These are phyloP conservation scores for Neurospora pannonica DNA, from an alignment of 495 filamentous ascomycete genomes.

Conservation along the genomic window DNA sequence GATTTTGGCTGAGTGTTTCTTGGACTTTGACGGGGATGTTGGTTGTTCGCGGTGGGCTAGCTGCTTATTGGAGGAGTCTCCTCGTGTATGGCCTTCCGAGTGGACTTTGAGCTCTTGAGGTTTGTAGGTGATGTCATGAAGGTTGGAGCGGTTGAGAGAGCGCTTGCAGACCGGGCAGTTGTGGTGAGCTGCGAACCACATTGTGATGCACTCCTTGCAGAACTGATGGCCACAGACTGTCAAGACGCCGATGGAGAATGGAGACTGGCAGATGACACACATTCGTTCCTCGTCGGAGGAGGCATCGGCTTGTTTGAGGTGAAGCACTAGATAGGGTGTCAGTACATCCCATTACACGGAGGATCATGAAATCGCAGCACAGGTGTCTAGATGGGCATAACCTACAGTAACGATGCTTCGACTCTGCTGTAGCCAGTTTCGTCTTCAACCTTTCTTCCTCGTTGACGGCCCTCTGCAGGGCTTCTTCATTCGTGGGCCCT, in stretches of 20 bases:
- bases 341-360: background rate
- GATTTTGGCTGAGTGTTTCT: conserved; percentile 35
- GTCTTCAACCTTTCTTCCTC: conserved; percentile 41
- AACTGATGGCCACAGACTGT: conserved; percentile 88
- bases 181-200: conserved; percentile 58
- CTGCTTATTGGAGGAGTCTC: background rate
- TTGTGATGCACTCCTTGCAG: conserved; percentile 71
- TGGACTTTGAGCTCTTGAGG: conserved; percentile 60
- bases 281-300: conserved; percentile 47
- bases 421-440: conserved; percentile 50
- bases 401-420: conserved; percentile 64
- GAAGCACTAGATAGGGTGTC: conserved; percentile 25
- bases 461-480: conserved; percentile 19
- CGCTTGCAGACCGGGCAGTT: conserved; percentile 75
- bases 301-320: conserved; percentile 43
- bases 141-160: conserved; percentile 47
- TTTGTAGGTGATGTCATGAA: conserved; percentile 79
- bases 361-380: background rate
- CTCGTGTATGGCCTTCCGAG: conserved; percentile 41
- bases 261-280: conserved; percentile 71
- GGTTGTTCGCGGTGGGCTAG: background rate
- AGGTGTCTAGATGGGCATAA: background rate
- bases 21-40: conserved; percentile 8
- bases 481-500: conserved; percentile 30
- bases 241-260: conserved; percentile 69